Evolutionary conservation across 2,329 filamentous ascomycete genomes (phyloP).

Genomic region (Trichoderma harzianum): DNA sequence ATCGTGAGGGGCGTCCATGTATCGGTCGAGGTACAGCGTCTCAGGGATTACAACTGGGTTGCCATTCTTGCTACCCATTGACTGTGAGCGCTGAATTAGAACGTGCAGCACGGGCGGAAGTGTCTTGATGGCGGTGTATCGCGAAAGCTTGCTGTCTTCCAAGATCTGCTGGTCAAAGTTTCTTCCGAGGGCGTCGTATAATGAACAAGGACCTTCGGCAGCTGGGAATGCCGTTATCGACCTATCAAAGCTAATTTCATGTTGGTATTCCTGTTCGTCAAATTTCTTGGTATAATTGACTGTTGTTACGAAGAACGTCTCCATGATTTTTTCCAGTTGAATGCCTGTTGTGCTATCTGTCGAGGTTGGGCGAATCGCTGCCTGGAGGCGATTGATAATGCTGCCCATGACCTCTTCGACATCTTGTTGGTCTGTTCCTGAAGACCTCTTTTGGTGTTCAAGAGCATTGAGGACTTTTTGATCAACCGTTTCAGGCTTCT

Average conservation of each 20-base stretch:
- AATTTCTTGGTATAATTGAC: constrained; percentile 58
- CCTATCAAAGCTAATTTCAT: constrained; percentile 55
- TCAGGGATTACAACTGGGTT: constrained; percentile 77
- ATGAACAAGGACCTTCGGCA: constrained; percentile 50
- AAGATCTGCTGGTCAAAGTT: constrained; percentile 80
- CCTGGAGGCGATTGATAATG: constrained; percentile 85
- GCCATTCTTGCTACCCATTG: constrained; percentile 70
- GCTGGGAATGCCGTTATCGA: constrained; percentile 60
- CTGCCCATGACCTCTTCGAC: constrained; percentile 95
- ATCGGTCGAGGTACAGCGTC: constrained; percentile 81
- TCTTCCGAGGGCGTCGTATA: constrained; percentile 82
- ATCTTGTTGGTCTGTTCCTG: constrained; percentile 76
- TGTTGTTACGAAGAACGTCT: constrained; percentile 62
- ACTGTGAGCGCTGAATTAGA: constrained; percentile 79
- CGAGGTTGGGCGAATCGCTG: constrained; percentile 72
- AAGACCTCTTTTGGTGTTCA: constrained; percentile 45
- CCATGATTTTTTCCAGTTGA: constrained; percentile 76
- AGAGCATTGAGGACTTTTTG: constrained; percentile 45
- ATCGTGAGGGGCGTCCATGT: constrained; percentile 65
- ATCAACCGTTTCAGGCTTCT: constrained; percentile 40
- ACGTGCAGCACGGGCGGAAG: constrained; percentile 85
- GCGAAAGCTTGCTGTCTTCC: constrained; percentile 59
- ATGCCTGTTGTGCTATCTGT: constrained; percentile 62
- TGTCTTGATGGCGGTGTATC: constrained; percentile 68
- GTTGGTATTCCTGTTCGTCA: constrained; percentile 39